Base-by-base conservation (phyloP, 75 land plant genomes). In the Larix kaempferi region DNA sequence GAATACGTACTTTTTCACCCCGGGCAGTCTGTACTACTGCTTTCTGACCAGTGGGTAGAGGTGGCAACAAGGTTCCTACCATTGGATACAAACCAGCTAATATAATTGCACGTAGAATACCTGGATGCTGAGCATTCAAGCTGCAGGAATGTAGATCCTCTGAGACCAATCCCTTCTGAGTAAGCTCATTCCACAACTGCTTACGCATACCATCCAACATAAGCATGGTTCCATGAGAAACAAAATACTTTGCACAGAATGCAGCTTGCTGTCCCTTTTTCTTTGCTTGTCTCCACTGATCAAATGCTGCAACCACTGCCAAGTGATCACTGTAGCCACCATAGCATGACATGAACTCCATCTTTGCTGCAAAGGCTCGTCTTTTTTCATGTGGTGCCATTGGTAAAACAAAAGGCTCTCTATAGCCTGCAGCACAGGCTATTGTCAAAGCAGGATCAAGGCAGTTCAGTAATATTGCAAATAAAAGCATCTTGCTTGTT, bases 401-500 rank as follows among this genome's bases (percentile, higher is more conserved):
- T 5, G 98, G 98, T 27, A 95, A 73, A 25, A 87, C 78, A 74
- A 95, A 95, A 12, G 98, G 98, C 19, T 95, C 94, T 62, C 84
- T 79, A 41, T 82, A 93, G 75, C 90, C 96, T 59, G 92, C 81
- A 3, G 96, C 94, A 87, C 92, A 88, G 35, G 98, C 98, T n/a
- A 91, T 67, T 49, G 94, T 95, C 56, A 95, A 74, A 27, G 98
- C 98, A 59, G 98, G 98, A 55, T 89, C 98, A 56, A 95, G 89
- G 85, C 98, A 95, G 73, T 93, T 91, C 84, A 95, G 66, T 76
- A 95, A 67, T 64, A 95, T 90, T 15, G 92, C 90, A 80, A 93
- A 78, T 44, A 95, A 66, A 74, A 95, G 90, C 99, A 95, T 95
- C 82, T 91, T 95, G 88, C 94, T 86, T 4, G 89, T 95, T 25